Evolutionary conservation across 768 basidiomycete genomes (phyloP).

Genomic region (Kwoniella sp.): DNA sequence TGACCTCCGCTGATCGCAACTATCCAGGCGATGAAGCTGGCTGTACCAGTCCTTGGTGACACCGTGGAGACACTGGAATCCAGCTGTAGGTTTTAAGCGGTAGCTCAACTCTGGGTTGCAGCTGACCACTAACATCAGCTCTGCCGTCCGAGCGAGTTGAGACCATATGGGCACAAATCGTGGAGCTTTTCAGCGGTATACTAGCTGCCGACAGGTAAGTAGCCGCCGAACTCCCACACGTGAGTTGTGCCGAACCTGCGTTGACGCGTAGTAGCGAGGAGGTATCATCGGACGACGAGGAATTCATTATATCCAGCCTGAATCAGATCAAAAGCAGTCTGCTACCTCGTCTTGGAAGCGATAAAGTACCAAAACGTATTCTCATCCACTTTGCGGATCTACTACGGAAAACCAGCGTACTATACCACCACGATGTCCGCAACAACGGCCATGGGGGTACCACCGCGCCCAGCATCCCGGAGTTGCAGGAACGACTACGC

Average conservation of each 20-base stretch:
- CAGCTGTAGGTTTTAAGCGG: too few relatives aligned
- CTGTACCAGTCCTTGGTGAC: conserved; percentile 55
- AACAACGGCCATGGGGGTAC: conserved; percentile 28
- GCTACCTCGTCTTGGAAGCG: conserved; percentile 21
- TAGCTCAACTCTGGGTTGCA: too few relatives aligned
- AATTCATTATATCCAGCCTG: conserved; percentile 34
- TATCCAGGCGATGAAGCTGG: conserved; percentile 14
- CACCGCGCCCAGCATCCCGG: conserved; percentile 25
- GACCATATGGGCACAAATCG: conserved; percentile 71
- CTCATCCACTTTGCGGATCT: conserved; percentile 25
- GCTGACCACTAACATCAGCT: conserved; percentile 10
- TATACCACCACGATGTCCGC: conserved; percentile 34
- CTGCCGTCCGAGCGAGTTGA: conserved; percentile 58
- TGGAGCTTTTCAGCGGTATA: conserved; percentile 32
- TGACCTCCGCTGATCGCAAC: conserved; percentile 58
- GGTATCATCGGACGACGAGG: conserved; percentile 30
- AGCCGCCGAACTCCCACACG: background rate
- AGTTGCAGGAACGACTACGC: conserved; percentile 24
- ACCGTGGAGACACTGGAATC: conserved; percentile 51
- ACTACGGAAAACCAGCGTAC: conserved; percentile 29
- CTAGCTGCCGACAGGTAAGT: conserved; percentile 34
- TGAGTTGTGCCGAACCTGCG: too few relatives aligned
- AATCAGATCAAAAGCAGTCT: conserved; percentile 17
- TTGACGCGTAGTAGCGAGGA: conserved; percentile 11
- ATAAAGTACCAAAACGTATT: conserved; percentile 25